Evolutionary conservation across 2,329 filamentous ascomycete species (phyloP).

Genomic region (Arthrobotrys megalospora): DNA sequence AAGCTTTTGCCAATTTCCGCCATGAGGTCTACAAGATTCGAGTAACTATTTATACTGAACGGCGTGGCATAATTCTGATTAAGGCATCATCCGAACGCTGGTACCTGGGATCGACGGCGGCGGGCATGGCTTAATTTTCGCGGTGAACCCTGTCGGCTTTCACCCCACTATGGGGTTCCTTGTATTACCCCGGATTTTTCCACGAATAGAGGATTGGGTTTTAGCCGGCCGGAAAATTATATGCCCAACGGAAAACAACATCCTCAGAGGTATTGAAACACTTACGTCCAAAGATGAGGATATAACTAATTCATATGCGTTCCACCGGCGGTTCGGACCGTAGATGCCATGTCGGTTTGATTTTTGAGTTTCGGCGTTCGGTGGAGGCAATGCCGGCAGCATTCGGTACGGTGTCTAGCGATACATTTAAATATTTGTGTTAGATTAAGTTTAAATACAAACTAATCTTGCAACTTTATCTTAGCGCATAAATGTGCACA

Average conservation of each 20-base stretch:
- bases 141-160: slow-evolving; percentile 20
- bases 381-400: too few relatives aligned
- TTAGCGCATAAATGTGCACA: too few relatives aligned
- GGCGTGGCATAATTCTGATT: not conserved
- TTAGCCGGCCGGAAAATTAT: slow-evolving; percentile 39
- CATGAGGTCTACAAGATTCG: slow-evolving; percentile 3
- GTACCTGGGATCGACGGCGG: slow-evolving; percentile 21
- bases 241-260: not conserved
- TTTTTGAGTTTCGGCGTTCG: not conserved
- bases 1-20: slow-evolving; percentile 45
- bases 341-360: not conserved
- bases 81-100: slow-evolving; percentile 5
- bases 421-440: not conserved
- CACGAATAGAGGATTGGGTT: slow-evolving; percentile 37
- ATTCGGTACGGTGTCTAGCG: too few relatives aligned
- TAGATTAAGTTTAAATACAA: too few relatives aligned
- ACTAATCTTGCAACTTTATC: too few relatives aligned
- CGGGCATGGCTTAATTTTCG: slow-evolving; percentile 19
- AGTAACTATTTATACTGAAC: not conserved
- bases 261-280: not conserved
- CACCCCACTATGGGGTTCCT: not conserved
- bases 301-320: too few relatives aligned
- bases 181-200: slow-evolving; percentile 37
- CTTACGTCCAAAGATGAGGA: not conserved
- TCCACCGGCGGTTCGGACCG: not conserved